Conservation (phyloP, 306 rosid species). For the Vigna nakashimae region DNA sequence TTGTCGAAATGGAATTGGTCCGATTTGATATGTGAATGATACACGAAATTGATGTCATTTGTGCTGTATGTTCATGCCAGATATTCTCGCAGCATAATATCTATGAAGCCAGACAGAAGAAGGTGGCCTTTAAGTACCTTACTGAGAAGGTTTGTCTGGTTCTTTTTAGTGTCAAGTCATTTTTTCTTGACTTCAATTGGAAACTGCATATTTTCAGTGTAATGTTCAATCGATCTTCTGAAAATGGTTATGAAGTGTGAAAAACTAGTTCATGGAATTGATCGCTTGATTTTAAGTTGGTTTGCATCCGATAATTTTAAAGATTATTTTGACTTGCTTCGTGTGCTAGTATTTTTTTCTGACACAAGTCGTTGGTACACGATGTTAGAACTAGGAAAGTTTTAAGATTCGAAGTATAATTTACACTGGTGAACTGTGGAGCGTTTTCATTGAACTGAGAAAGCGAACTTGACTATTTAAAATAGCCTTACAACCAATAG, state of each 20-base stretch:
- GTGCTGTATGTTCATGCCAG: conserved; percentile 51
- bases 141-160: conserved; percentile 72
- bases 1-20: conserved; percentile 23
- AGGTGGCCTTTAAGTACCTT: conserved; percentile 81
- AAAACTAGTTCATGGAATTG: neutral
- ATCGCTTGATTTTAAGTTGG: neutral
- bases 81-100: conserved; percentile 90
- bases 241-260: conserved; percentile 1
- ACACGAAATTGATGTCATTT: conserved; percentile 5
- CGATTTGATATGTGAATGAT: conserved; percentile 12
- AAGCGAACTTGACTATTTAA: no score
- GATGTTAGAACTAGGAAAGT: no score
- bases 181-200: conserved; percentile 10
- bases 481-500: neutral
- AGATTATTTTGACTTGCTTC: neutral
- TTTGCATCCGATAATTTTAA: neutral
- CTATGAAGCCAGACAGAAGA: conserved; percentile 97
- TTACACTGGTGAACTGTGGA: no score
- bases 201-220: neutral
- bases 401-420: no score
- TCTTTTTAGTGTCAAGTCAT: conserved; percentile 18
- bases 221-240: neutral
- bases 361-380: neutral
- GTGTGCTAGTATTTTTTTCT: neutral
- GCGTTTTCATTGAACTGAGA: no score